These are phyloP conservation scores for Thamnidium elegans DNA, from an alignment of 192 early-diverging fungal genomes.

Conservation along the genomic window DNA sequence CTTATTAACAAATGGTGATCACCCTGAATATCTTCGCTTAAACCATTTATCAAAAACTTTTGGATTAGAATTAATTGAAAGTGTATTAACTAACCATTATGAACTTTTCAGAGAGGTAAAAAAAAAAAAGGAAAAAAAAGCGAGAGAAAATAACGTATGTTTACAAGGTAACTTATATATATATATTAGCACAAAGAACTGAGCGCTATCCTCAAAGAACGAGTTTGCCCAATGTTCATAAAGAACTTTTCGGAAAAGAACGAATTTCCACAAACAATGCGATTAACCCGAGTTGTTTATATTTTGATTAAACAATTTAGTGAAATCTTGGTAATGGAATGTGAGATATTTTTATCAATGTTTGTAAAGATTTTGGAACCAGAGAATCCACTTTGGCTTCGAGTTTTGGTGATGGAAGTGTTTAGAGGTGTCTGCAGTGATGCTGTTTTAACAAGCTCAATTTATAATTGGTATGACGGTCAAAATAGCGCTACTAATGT, in stretches of 20 bases:
- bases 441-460: conserved; percentile 55
- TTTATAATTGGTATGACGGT: conserved; percentile 77
- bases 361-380: conserved; percentile 80
- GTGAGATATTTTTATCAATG: conserved; percentile 93
- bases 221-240: conserved; percentile 87
- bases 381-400: conserved; percentile 75
- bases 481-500: conserved; percentile 72
- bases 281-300: conserved; percentile 76
- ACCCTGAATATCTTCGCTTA: conserved; percentile 58
- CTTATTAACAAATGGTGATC: conserved; percentile 65
- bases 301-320: conserved; percentile 76
- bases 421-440: conserved; percentile 68
- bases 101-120: conserved; percentile 69
- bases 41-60: conserved; percentile 62
- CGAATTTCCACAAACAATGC: conserved; percentile 81
- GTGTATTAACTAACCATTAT: conserved; percentile 77
- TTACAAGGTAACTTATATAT: background rate
- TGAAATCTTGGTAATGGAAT: conserved; percentile 78
- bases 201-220: conserved; percentile 66
- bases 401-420: conserved; percentile 79
- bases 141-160: background rate
- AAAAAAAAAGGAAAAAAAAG: background rate
- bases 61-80: conserved; percentile 92
- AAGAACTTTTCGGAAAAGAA: conserved; percentile 88
- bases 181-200: conserved; percentile 66